Evolutionary conservation across 768 basidiomycete genomes (phyloP).

Genomic region (Leucosporidium yakuticum): DNA sequence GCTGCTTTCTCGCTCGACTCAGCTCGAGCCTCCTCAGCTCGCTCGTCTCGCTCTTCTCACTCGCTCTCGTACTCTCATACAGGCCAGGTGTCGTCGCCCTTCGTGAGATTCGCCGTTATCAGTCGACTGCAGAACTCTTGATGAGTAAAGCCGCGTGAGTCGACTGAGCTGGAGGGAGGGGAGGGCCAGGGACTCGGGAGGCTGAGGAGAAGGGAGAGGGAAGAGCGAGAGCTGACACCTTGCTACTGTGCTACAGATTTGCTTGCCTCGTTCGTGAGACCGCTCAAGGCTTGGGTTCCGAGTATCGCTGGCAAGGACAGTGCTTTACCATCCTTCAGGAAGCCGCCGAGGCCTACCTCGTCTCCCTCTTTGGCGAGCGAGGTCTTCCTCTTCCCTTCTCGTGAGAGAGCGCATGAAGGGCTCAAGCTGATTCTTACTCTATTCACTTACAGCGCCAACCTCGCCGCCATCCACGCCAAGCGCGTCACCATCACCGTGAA

Average conservation of each 20-base stretch:
- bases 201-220: no score
- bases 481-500: slow-evolving; percentile 33
- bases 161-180: slow-evolving; percentile 48
- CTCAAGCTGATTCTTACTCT: no score
- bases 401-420: no score
- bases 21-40: neutral
- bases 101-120: slow-evolving; percentile 60
- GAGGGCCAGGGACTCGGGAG: neutral
- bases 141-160: slow-evolving; percentile 39
- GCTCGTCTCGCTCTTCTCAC: neutral
- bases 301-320: slow-evolving; percentile 68
- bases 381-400: no score
- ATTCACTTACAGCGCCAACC: slow-evolving; percentile 1
- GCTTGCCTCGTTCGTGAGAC: slow-evolving; percentile 53
- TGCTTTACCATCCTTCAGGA: slow-evolving; percentile 65
- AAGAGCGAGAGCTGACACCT: neutral
- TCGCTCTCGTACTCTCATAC: slow-evolving; percentile 43
- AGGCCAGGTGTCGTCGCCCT: slow-evolving; percentile 71
- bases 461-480: slow-evolving; percentile 37
- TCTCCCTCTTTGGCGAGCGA: slow-evolving; percentile 61
- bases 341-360: slow-evolving; percentile 61
- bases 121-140: slow-evolving; percentile 9
- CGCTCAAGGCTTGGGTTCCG: slow-evolving; percentile 58
- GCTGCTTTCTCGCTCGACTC: neutral
- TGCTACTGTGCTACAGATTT: slow-evolving; percentile 42